These are phyloP conservation scores for Dryas drummondii DNA, from an alignment of 306 rosid species.

Conservation along the genomic window DNA sequence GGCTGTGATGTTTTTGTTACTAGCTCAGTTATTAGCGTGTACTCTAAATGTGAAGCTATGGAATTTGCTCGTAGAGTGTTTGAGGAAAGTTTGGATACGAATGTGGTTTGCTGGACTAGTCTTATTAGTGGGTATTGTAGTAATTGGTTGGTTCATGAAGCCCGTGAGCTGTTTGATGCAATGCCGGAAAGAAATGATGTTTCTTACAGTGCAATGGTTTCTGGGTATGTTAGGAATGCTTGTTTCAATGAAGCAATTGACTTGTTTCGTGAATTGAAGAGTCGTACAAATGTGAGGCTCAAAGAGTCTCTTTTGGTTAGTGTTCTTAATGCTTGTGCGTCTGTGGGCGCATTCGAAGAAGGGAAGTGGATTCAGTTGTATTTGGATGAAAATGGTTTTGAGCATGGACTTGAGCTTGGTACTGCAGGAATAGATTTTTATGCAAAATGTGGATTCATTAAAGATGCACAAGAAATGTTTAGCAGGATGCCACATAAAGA, in stretches of 20 bases:
- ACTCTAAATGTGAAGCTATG: slow-evolving; percentile 14
- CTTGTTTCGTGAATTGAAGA: slow-evolving; percentile 18
- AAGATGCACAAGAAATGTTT: slow-evolving; percentile 21
- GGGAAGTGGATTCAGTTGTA: slow-evolving; percentile 25
- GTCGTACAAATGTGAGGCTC: neutral
- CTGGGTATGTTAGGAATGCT: slow-evolving; percentile 26
- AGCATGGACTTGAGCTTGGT: slow-evolving; percentile 18
- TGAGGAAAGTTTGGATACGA: slow-evolving; percentile 13
- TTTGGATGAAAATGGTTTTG: slow-evolving; percentile 8
- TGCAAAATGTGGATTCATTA: slow-evolving; percentile 29
- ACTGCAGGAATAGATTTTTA: slow-evolving; percentile 29
- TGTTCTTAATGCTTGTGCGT: slow-evolving; percentile 31
- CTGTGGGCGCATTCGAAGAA: slow-evolving; percentile 25
- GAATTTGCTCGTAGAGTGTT: slow-evolving; percentile 22
- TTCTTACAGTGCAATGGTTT: slow-evolving; percentile 31
- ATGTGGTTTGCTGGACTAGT: slow-evolving; percentile 32
- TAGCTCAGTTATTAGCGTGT: slow-evolving; percentile 18
- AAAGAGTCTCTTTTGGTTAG: slow-evolving; percentile 22
- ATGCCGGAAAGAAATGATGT: slow-evolving; percentile 30
- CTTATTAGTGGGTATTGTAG: slow-evolving; percentile 23
- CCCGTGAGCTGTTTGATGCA: slow-evolving; percentile 14
- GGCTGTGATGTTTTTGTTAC: slow-evolving; percentile 19
- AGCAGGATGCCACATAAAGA: neutral
- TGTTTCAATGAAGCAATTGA: slow-evolving; percentile 24
- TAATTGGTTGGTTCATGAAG: slow-evolving; percentile 23